These are phyloP conservation scores for Penicillium goetzii DNA, from an alignment of 495 filamentous ascomycete species.

Conservation along the genomic window DNA sequence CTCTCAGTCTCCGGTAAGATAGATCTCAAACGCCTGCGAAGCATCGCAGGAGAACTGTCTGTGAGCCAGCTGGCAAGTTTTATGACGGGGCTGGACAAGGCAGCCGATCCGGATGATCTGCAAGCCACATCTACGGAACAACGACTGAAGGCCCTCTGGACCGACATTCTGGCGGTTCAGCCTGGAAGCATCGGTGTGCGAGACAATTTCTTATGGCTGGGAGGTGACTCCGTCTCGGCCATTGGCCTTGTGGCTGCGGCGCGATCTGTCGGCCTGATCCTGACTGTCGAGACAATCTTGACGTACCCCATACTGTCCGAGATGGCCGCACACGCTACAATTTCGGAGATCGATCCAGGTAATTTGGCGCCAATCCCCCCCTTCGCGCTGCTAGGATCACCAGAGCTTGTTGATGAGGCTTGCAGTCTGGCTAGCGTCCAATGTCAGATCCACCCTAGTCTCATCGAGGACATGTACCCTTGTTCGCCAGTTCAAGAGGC, in stretches of 20 bases:
- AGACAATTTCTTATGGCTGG: slow-evolving; percentile 8
- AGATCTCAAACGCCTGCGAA: neutral
- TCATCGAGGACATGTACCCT: neutral
- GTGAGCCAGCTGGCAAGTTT: neutral
- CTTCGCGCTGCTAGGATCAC: too few relatives aligned
- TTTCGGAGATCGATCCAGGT: too few relatives aligned
- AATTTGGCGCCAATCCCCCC: too few relatives aligned
- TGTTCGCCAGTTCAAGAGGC: neutral
- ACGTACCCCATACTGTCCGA: neutral
- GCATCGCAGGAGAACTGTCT: neutral
- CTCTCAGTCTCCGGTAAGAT: neutral
- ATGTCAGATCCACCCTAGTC: neutral
- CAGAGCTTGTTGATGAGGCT: neutral
- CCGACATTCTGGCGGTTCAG: neutral
- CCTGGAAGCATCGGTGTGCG: neutral
- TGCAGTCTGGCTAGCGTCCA: neutral
- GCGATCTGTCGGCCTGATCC: slow-evolving; percentile 19
- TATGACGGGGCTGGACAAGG: neutral
- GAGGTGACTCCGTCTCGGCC: slow-evolving; percentile 20
- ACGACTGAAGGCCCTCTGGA: neutral
- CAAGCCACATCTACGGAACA: neutral
- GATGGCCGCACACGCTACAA: neutral
- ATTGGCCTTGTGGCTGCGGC: slow-evolving; percentile 32
- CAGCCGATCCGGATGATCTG: too few relatives aligned
- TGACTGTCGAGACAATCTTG: slow-evolving; percentile 16